phyloP scores from a whole-genome alignment of 1,284 basidiomycete species.

The Heliocybe sulcata region DNA sequence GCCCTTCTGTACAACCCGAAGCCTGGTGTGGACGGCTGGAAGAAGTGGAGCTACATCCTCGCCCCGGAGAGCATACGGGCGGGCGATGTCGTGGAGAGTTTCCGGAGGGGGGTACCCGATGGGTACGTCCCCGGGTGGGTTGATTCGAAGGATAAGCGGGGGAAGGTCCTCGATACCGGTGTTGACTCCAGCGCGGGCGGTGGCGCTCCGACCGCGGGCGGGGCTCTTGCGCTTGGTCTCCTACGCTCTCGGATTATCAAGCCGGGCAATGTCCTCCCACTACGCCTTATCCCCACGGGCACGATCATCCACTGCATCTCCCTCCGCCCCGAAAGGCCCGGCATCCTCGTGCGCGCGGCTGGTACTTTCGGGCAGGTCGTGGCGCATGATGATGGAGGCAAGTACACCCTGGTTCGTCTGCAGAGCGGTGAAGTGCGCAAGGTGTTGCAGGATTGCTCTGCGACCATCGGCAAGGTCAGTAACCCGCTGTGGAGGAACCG shows the following conservation, averaged over 20 bases:
- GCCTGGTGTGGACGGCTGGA: conserved; percentile 33
- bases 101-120: conserved; percentile 75
- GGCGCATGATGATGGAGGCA: conserved; percentile 59
- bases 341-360: conserved; percentile 83
- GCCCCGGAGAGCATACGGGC: conserved; percentile 87
- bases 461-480: conserved; percentile 89
- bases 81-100: conserved; percentile 87
- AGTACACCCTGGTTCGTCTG: conserved; percentile 80
- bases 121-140: conserved; percentile 66
- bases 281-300: conserved; percentile 88
- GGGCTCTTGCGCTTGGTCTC: conserved; percentile 77
- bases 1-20: conserved; percentile 59
- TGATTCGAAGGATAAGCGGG: conserved; percentile 33
- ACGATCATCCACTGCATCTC: conserved; percentile 88
- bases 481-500: conserved; percentile 88
- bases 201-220: conserved; percentile 22
- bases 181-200: conserved; percentile 1
- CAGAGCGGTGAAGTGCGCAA: conserved; percentile 92
- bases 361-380: conserved; percentile 85
- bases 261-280: conserved; percentile 90
- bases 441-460: conserved; percentile 77
- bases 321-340: conserved; percentile 71
- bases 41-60: conserved; percentile 81
- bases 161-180: conserved; percentile 34
- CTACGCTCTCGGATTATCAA: conserved; percentile 83